phyloP scores from a whole-genome alignment of 1,284 basidiomycete species.

The Moesziomyces parantarcticus region DNA sequence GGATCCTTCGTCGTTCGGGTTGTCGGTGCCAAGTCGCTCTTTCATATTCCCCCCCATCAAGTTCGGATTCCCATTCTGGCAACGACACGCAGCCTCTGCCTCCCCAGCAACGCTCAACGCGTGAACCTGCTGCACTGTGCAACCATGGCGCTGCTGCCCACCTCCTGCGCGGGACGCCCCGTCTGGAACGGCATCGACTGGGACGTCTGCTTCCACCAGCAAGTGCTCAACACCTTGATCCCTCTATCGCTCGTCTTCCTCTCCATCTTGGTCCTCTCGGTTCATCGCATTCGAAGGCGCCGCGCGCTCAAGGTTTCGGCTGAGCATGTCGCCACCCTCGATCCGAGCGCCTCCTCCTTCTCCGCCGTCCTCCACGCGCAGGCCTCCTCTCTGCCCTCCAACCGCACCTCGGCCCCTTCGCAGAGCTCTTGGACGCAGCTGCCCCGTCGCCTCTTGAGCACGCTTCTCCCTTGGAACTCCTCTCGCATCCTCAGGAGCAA shows the following conservation, averaged over 20 bases:
- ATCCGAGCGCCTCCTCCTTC: slow-evolving; percentile 52
- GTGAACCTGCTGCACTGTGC: neutral
- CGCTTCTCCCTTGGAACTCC: slow-evolving; percentile 54
- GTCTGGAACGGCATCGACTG: slow-evolving; percentile 48
- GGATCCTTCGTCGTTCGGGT: slow-evolving; percentile 11
- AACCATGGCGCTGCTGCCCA: slow-evolving; percentile 12
- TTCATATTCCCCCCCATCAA: slow-evolving; percentile 8
- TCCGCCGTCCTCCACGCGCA: slow-evolving; percentile 18
- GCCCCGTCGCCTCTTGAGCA: slow-evolving; percentile 27
- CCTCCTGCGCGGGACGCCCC: slow-evolving; percentile 29
- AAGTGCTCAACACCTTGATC: slow-evolving; percentile 44
- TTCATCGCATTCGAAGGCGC: slow-evolving; percentile 35
- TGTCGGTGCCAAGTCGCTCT: slow-evolving; percentile 30
- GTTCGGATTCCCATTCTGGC: neutral
- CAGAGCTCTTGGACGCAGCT: neutral
- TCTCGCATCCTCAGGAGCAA: slow-evolving; percentile 37
- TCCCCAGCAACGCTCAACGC: neutral
- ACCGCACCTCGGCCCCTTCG: too few relatives aligned
- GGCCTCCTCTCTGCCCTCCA: neutral
- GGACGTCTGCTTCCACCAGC: slow-evolving; percentile 45
- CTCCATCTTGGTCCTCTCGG: slow-evolving; percentile 32
- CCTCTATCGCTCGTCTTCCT: slow-evolving; percentile 33
- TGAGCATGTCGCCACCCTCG: slow-evolving; percentile 49
- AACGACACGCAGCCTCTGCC: neutral
- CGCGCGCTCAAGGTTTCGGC: slow-evolving; percentile 37